Percentiles rank a stretch among this genome's conserved stretches.
phyloP scores from a whole-genome alignment of 2,329 filamentous ascomycete species.

The Penicillium verrucosum region DNA sequence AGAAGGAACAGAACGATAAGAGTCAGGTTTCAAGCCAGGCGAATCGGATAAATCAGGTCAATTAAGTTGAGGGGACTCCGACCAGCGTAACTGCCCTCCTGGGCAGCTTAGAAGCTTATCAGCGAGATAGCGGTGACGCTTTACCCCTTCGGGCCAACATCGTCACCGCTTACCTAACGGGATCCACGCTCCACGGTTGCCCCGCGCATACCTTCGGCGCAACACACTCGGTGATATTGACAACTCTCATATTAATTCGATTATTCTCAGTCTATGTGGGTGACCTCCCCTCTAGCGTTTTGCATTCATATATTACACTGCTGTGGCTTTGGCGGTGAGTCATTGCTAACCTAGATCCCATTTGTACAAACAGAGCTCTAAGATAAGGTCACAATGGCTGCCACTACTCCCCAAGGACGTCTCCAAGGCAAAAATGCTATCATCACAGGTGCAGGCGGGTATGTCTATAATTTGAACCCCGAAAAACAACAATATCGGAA shows the following conservation, averaged over 20 bases:
- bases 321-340: background rate
- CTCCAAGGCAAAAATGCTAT: conserved; percentile 67
- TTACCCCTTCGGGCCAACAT: conserved; percentile 5
- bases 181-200: conserved; percentile 8
- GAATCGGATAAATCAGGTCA: background rate
- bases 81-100: background rate
- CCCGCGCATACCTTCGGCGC: conserved; percentile 16
- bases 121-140: conserved; percentile 2
- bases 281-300: background rate
- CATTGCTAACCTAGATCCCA: conserved; percentile 4
- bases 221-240: background rate
- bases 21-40: background rate
- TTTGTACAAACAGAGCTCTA: conserved; percentile 3
- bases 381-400: conserved; percentile 9
- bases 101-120: conserved; percentile 4
- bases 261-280: conserved; percentile 3
- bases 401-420: conserved; percentile 17
- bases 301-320: background rate
- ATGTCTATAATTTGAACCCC: conserved; percentile 26
- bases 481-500: background rate
- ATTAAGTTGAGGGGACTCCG: background rate
- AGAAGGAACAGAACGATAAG: background rate
- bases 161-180: conserved; percentile 19
- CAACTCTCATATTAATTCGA: conserved; percentile 2
- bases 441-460: conserved; percentile 84